These are phyloP conservation scores for Globisporangium alternatum DNA, from an alignment of 352 stramenopile genomes.

Conservation along the genomic window DNA sequence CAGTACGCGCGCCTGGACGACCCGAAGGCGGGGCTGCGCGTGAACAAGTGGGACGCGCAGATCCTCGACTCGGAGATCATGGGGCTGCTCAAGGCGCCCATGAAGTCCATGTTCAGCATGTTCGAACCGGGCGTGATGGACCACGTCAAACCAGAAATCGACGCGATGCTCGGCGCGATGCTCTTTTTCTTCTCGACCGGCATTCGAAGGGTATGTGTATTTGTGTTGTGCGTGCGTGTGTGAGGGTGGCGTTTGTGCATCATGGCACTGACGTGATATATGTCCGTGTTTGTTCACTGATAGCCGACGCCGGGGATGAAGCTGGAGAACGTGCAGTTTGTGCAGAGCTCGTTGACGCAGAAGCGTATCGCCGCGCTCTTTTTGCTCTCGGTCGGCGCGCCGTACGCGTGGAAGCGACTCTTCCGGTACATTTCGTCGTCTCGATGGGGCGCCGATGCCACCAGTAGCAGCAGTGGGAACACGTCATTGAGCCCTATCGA, in stretches of 20 bases:
- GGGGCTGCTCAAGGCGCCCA: slow-evolving; percentile 61
- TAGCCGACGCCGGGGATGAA: slow-evolving; percentile 84
- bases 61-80: slow-evolving; percentile 84
- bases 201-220: slow-evolving; percentile 41
- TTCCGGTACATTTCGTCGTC: slow-evolving; percentile 60
- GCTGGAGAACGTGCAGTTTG: slow-evolving; percentile 75
- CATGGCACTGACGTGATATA: background rate
- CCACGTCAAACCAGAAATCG: slow-evolving; percentile 71
- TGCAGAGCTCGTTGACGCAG: slow-evolving; percentile 37
- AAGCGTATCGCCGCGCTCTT: slow-evolving; percentile 58
- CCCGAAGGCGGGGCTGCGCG: slow-evolving; percentile 45
- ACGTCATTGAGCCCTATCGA: background rate
- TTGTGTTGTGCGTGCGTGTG: background rate
- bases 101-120: slow-evolving; percentile 81
- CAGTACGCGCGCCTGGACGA: slow-evolving; percentile 44
- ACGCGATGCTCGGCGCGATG: slow-evolving; percentile 45
- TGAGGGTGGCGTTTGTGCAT: background rate
- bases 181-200: slow-evolving; percentile 70
- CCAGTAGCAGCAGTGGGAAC: background rate
- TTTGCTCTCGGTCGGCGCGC: slow-evolving; percentile 62
- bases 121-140: slow-evolving; percentile 68
- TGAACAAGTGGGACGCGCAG: slow-evolving; percentile 84
- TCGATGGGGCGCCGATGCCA: slow-evolving; percentile 26
- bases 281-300: slow-evolving; percentile 2
- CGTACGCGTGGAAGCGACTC: slow-evolving; percentile 76